These are phyloP conservation scores for Martiniozyma asiatica DNA, from an alignment of 1,139 yeast species.

Conservation along the genomic window DNA sequence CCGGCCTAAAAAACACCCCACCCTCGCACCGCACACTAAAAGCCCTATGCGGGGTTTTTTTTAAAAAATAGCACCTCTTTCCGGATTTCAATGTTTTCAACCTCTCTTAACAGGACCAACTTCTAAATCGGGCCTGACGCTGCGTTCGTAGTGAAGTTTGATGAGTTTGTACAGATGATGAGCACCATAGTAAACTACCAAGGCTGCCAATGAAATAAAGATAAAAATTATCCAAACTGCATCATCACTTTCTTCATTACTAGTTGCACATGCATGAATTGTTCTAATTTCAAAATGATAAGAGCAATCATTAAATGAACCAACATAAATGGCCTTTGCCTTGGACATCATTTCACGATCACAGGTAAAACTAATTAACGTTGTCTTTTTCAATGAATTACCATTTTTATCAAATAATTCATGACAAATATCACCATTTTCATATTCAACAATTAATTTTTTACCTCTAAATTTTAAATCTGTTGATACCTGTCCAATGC, in stretches of 20 bases:
- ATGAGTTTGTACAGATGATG: slow-evolving; percentile 2
- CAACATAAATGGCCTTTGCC: slow-evolving; percentile 61
- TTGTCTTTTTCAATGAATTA: slow-evolving; percentile 40
- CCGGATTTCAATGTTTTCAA: too few species aligned
- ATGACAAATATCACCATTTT: slow-evolving; percentile 59
- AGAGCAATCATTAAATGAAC: slow-evolving; percentile 63
- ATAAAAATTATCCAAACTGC: slow-evolving; percentile 31
- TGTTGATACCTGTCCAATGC: slow-evolving; percentile 55
- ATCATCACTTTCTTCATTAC: slow-evolving; percentile 41
- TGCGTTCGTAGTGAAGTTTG: slow-evolving; percentile 4
- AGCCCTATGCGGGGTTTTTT: too few species aligned
- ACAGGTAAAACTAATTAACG: slow-evolving; percentile 66
- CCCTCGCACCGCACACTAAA: slow-evolving; percentile 5
- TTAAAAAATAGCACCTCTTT: too few species aligned
- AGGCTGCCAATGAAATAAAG: slow-evolving; percentile 2
- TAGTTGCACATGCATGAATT: slow-evolving; percentile 80
- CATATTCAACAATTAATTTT: slow-evolving; percentile 59
- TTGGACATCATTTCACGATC: slow-evolving; percentile 60
- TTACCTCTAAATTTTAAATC: slow-evolving; percentile 60
- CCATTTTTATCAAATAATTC: slow-evolving; percentile 29
- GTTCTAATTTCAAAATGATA: slow-evolving; percentile 80
- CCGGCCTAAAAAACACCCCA: too few species aligned
- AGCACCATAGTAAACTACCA: slow-evolving; percentile 5
- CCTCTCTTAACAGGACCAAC: too few species aligned
- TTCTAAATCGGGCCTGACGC: too few species aligned